Conservation (phyloP, 345 rosid genomes). For the Ricinus communis region DNA sequence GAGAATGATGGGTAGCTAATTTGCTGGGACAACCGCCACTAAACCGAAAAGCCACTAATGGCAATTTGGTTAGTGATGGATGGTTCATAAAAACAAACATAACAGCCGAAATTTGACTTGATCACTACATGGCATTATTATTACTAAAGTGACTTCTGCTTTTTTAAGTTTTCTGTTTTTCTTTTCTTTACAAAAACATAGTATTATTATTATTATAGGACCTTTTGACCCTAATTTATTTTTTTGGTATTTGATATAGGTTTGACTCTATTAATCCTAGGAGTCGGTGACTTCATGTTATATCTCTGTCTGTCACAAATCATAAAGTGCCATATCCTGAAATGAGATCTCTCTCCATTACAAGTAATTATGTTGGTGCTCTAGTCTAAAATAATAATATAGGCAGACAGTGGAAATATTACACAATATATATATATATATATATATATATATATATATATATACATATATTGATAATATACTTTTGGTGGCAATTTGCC, state of each 20-base stretch:
- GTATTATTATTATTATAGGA: background rate
- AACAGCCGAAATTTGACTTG: slow-evolving; percentile 7
- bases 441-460: background rate
- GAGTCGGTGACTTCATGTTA: background rate
- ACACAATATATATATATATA: background rate
- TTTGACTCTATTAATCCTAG: slow-evolving; percentile 11
- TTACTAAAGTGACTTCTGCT: background rate
- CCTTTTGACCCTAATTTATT: background rate
- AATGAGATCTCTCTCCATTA: slow-evolving; percentile 4
- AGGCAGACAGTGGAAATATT: slow-evolving; percentile 8
- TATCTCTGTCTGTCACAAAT: background rate
- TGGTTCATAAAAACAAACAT: background rate
- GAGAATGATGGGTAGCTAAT: slow-evolving; percentile 1
- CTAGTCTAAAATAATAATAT: background rate
- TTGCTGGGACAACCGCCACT: background rate
- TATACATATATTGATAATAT: background rate
- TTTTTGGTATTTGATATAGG: background rate
- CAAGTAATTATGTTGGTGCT: background rate
- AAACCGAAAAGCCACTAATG: background rate
- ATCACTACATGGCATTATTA: background rate
- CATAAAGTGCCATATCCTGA: slow-evolving; percentile 3
- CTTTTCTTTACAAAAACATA: too few species aligned
- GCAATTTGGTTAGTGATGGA: slow-evolving; percentile 4
- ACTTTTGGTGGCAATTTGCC: background rate
- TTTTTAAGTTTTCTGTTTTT: too few species aligned